phyloP scores from a whole-genome alignment of 371 early-diverging fungal species.

The Mucor racemosus region DNA sequence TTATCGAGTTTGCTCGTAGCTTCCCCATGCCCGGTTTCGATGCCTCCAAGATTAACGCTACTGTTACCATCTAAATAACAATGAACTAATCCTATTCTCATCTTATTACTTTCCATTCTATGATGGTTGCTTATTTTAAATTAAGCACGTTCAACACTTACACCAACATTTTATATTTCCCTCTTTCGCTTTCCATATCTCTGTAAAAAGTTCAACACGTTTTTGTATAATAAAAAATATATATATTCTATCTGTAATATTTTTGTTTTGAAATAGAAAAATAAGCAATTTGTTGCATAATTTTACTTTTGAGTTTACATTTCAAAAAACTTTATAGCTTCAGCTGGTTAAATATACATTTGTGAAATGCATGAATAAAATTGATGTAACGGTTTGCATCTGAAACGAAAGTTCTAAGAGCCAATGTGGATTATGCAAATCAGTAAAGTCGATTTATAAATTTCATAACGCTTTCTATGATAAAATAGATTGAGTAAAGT shows the following conservation, averaged over 20 bases:
- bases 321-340: no score
- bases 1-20: conserved; percentile 86
- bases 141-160: conserved; percentile 28
- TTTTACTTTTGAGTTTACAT: no score
- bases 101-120: background rate
- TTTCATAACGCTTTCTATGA: no score
- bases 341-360: no score
- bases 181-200: conserved; percentile 4
- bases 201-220: conserved; percentile 36
- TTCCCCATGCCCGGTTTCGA: conserved; percentile 93
- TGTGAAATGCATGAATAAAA: no score
- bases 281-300: no score
- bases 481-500: no score
- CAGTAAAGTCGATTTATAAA: no score
- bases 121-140: conserved; percentile 13
- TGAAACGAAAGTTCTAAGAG: no score
- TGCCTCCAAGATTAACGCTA: conserved; percentile 49
- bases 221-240: conserved; percentile 32
- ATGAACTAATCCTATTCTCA: background rate
- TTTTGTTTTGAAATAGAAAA: background rate
- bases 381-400: no score
- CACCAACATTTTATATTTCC: conserved; percentile 19
- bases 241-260: background rate
- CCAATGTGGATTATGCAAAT: no score
- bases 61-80: conserved; percentile 46